phyloP scores from a whole-genome alignment of 2,329 filamentous ascomycete genomes.

The Exophiala phaeomuriformis region DNA sequence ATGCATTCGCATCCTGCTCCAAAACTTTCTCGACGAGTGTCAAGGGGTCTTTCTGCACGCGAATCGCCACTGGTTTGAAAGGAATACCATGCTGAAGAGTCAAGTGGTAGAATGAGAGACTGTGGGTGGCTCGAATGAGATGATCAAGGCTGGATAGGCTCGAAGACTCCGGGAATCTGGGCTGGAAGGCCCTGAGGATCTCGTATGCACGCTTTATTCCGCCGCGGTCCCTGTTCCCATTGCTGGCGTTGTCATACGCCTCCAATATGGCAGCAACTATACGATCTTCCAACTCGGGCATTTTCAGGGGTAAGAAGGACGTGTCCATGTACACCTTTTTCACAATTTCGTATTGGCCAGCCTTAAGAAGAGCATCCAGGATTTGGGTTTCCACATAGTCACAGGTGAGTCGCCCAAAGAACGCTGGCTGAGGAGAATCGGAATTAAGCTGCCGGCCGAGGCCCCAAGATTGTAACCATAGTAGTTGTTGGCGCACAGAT shows the following conservation, averaged over 20 bases:
- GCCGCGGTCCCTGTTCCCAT: constrained; percentile 56
- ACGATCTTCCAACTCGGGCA: constrained; percentile 44
- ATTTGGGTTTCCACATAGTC: constrained; percentile 47
- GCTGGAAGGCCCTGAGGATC: constrained; percentile 41
- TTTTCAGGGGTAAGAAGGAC: constrained; percentile 34
- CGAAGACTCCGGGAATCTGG: constrained; percentile 37
- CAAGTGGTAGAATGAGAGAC: constrained; percentile 58
- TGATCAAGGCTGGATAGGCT: constrained; percentile 43
- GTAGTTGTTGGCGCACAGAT: constrained; percentile 43
- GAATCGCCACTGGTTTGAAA: constrained; percentile 59
- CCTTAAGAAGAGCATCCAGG: constrained; percentile 48
- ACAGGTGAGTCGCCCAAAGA: constrained; percentile 27
- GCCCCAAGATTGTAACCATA: constrained; percentile 58
- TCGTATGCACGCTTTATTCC: constrained; percentile 56
- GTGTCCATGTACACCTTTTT: constrained; percentile 36
- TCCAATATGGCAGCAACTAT: constrained; percentile 48
- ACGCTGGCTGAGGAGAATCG: constrained; percentile 17
- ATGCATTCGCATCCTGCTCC: constrained; percentile 54
- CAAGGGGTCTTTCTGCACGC: constrained; percentile 55
- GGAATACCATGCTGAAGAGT: constrained; percentile 58
- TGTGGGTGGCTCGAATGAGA: constrained; percentile 55
- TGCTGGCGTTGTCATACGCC: constrained; percentile 58
- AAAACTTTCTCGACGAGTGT: constrained; percentile 53
- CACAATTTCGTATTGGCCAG: constrained; percentile 38
- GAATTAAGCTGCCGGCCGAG: constrained; percentile 27